These are phyloP conservation scores for Anthracocystis setariae DNA, from an alignment of 1,284 basidiomycete genomes.

Conservation along the genomic window DNA sequence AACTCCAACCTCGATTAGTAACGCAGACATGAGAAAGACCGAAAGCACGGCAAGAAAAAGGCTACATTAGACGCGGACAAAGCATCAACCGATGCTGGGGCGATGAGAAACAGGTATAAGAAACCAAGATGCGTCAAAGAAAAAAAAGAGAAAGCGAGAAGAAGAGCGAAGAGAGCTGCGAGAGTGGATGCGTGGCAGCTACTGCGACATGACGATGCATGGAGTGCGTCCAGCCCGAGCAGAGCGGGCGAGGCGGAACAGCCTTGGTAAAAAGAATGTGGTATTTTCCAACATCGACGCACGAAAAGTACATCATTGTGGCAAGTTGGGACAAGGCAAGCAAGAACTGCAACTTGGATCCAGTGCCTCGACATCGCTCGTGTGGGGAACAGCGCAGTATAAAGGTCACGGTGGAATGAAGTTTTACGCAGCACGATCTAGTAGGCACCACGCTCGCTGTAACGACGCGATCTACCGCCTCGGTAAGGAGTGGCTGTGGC, in stretches of 20 bases:
- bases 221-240: slow-evolving; percentile 3
- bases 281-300: background rate
- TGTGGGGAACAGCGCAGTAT: no score
- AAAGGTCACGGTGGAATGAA: background rate
- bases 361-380: no score
- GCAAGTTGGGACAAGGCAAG: background rate
- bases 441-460: slow-evolving; percentile 51
- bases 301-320: slow-evolving; percentile 1
- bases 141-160: slow-evolving; percentile 4
- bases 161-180: no score
- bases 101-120: slow-evolving; percentile 1
- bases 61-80: slow-evolving; percentile 20
- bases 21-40: no score
- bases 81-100: background rate
- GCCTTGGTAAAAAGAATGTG: slow-evolving; percentile 7
- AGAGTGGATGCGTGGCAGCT: no score
- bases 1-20: no score
- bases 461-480: slow-evolving; percentile 44
- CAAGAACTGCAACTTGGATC: background rate
- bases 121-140: background rate
- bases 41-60: slow-evolving; percentile 1
- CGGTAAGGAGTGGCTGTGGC: slow-evolving; percentile 29
- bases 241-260: background rate
- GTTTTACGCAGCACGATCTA: slow-evolving; percentile 7
- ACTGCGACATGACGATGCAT: background rate